phyloP scores from a whole-genome alignment of 805 yeast species.

The Saturnispora halmiae region DNA sequence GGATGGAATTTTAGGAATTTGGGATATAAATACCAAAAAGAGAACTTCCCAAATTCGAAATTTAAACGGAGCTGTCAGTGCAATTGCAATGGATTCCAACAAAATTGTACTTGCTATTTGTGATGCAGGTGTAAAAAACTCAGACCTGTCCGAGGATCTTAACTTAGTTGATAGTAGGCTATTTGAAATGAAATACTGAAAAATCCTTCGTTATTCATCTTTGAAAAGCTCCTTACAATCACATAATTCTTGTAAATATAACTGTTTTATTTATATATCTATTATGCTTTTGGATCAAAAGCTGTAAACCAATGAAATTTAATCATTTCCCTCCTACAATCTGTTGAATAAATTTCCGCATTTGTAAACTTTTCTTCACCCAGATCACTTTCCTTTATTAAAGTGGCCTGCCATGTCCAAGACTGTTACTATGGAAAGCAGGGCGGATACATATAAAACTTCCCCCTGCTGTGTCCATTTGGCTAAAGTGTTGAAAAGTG shows the following conservation, averaged over 20 bases:
- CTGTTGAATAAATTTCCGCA: background rate
- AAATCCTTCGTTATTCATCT: no score
- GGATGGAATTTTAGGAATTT: constrained; percentile 25
- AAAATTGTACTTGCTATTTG: constrained; percentile 5
- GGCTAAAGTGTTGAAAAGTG: constrained; percentile 37
- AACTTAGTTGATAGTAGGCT: constrained; percentile 3
- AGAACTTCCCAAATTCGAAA: constrained; percentile 6
- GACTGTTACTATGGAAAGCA: constrained; percentile 1
- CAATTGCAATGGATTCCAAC: background rate
- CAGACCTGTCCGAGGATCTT: constrained; percentile 5
- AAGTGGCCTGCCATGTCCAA: constrained; percentile 3
- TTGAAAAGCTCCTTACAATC: background rate
- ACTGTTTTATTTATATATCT: no score
- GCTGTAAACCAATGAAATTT: no score
- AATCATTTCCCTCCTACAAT: no score
- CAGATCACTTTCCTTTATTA: background rate
- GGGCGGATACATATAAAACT: constrained; percentile 21
- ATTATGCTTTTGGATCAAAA: no score
- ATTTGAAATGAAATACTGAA: constrained; percentile 6
- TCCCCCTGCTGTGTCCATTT: constrained; percentile 44
- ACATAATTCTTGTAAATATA: no score
- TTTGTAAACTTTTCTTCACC: constrained; percentile 1
- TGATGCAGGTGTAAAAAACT: constrained; percentile 9
- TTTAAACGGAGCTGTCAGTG: constrained; percentile 5
- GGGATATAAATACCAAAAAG: constrained; percentile 26